Evolutionary conservation across 2,329 filamentous ascomycete species (phyloP), one percentile per base, ranked within the genome.

Genomic region (Sporothrix protearum): DNA sequence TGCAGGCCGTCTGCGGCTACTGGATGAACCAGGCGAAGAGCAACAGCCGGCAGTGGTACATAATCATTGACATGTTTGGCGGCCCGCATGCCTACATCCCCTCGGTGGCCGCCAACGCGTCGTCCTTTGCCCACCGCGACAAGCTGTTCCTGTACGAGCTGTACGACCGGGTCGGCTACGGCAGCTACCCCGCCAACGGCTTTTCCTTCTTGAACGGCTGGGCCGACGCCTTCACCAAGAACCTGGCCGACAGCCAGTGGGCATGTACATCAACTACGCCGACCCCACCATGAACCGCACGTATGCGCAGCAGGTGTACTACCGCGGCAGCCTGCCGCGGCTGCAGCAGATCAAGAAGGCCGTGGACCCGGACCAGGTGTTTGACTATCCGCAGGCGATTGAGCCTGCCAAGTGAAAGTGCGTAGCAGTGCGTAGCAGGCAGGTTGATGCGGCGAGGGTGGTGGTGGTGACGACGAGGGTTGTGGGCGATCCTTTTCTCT

Each of bases 191-290:
- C 9, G 73, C 77, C 22, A 79, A 78, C 68, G 81, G 81, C 12
- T 79, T 81, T 33, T 69, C 74, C 42, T 82, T 82, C 68, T 77
- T 84, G 49, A 79, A 84, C 47, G 80, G 80, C 68, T 81, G 84
- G 76, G 81, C 82, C 73, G 77, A 80, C 69, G 68, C 73, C n/a
- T 77, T 79, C 68, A 78, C 76, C 2, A 72, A 75, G 9, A 75
- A 76, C 39, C 73, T 79, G 25, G 69, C 78, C 14, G 75, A 79
- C 47, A 80, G 78, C 1, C 75, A 78, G 8, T 85, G 84, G 77
- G 83, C 22, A 83, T 83, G 71, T 87, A 87, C 73, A 79, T 84
- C 74, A 87, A 87, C 79, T 87, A 87, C 69, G 82, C 85, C 3
- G 85, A 87, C 75, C 81, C 85, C 0, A 81, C 78, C 57, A 79